A percentile compares a stretch with the other conserved stretches of the same genome.
Conservation (phyloP, 345 rosid species). For the Eucalyptus lansdowneana region DNA sequence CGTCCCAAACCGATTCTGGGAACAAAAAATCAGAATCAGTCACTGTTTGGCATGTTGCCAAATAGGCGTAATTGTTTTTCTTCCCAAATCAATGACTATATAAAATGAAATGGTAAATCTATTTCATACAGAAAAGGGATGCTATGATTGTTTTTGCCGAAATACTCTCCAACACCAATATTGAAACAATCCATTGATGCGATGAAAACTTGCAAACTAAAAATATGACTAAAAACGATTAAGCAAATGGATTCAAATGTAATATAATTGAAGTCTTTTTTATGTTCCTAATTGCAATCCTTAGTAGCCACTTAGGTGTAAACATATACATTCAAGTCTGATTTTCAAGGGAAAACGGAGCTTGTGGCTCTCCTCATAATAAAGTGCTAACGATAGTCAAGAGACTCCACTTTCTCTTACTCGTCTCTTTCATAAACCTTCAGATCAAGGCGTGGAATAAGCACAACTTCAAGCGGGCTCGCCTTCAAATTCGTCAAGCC, state of each 20-base stretch:
- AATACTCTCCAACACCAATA: background rate
- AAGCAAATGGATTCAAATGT: background rate
- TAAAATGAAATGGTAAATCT: too few species aligned
- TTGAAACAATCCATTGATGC: background rate
- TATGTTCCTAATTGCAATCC: background rate
- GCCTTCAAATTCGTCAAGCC: slow-evolving; percentile 22
- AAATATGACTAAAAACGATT: background rate
- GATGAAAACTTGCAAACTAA: background rate
- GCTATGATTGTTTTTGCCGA: background rate
- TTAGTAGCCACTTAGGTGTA: background rate
- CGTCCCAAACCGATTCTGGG: too few species aligned
- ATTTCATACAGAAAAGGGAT: background rate
- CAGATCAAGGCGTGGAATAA: slow-evolving; percentile 11
- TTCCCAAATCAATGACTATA: background rate
- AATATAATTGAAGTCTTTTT: background rate
- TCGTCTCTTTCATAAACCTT: background rate
- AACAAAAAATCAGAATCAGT: too few species aligned
- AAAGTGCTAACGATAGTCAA: background rate
- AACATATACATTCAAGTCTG: background rate
- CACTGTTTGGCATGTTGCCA: too few species aligned
- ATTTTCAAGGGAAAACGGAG: background rate
- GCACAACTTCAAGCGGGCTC: slow-evolving; percentile 19
- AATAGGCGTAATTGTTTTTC: too few species aligned
- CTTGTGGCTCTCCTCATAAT: background rate
- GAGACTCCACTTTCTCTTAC: background rate